These are phyloP conservation scores for Trichomonascaceae sp. DNA, from an alignment of 1,139 yeast species.

Conservation along the genomic window DNA sequence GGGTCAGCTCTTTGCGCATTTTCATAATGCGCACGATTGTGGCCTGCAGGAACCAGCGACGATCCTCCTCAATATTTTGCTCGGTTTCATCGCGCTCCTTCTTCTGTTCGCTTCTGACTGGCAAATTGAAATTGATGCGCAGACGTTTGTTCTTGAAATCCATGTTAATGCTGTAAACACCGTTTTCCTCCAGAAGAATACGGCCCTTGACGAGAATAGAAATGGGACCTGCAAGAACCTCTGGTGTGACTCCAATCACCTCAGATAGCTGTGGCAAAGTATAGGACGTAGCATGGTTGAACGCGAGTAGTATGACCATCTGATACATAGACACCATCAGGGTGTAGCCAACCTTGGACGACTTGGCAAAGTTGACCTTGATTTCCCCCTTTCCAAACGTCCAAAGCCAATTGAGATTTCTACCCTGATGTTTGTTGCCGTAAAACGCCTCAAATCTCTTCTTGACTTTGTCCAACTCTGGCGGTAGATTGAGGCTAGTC, in stretches of 20 bases:
- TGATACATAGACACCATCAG: constrained; percentile 80
- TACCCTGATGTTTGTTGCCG: constrained; percentile 65
- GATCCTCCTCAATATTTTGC: constrained; percentile 75
- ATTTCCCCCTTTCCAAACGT: constrained; percentile 87
- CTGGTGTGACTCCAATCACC: constrained; percentile 53
- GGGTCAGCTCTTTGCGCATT: constrained; percentile 70
- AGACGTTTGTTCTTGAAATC: constrained; percentile 80
- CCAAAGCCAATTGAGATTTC: constrained; percentile 94
- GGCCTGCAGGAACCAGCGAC: constrained; percentile 79
- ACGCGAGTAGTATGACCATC: constrained; percentile 72
- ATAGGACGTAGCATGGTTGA: constrained; percentile 49
- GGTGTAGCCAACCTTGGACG: constrained; percentile 59
- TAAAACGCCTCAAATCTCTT: constrained; percentile 59
- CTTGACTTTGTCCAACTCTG: constrained; percentile 50
- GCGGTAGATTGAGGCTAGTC: constrained; percentile 42
- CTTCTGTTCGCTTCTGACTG: constrained; percentile 63
- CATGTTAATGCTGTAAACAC: constrained; percentile 50
- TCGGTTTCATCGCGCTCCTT: constrained; percentile 74
- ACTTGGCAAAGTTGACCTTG: constrained; percentile 75
- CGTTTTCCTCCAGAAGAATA: constrained; percentile 42
- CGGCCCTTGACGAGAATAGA: constrained; percentile 70
- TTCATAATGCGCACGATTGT: constrained; percentile 96
- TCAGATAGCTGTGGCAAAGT: constrained; percentile 50
- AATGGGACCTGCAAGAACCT: constrained; percentile 61
- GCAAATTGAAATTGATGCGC: constrained; percentile 73